Evolutionary conservation across 768 basidiomycete genomes (phyloP).

Genomic region (Hygrophorus pudorinus): DNA sequence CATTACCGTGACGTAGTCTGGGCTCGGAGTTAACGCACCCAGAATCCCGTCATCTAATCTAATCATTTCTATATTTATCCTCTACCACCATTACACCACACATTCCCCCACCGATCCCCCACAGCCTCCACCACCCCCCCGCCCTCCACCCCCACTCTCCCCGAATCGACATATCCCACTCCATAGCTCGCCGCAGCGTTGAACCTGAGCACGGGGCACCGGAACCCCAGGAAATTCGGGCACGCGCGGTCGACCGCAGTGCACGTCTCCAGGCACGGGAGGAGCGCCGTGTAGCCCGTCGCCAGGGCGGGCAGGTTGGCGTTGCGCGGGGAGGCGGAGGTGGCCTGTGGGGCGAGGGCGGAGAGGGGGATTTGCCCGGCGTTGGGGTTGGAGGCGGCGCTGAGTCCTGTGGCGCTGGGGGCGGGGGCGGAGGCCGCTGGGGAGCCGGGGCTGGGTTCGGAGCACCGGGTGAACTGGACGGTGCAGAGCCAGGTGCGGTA

Average conservation of each 20-base stretch:
- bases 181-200: conserved; percentile 67
- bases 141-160: conserved; percentile 32
- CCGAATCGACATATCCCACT: conserved; percentile 61
- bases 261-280: conserved; percentile 79
- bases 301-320: conserved; percentile 34
- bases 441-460: conserved; percentile 34
- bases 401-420: conserved; percentile 22
- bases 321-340: conserved; percentile 33
- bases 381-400: conserved; percentile 14
- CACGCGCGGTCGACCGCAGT: conserved; percentile 65
- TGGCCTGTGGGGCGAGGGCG: conserved; percentile 37
- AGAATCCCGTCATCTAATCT: too few species aligned
- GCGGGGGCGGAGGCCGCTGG: conserved; percentile 22
- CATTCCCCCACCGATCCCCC: conserved; percentile 64
- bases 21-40: too few species aligned
- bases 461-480: conserved; percentile 65
- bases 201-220: conserved; percentile 51
- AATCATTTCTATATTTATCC: background rate
- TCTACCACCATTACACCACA: conserved; percentile 54
- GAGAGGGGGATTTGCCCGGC: conserved; percentile 27
- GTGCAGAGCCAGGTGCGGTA: conserved; percentile 77
- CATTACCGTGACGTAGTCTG: too few species aligned
- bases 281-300: conserved; percentile 44
- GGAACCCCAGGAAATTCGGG: conserved; percentile 60
- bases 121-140: conserved; percentile 42